Conservation (phyloP, 345 rosid genomes). For the Xanthoceras sorbifolium region DNA sequence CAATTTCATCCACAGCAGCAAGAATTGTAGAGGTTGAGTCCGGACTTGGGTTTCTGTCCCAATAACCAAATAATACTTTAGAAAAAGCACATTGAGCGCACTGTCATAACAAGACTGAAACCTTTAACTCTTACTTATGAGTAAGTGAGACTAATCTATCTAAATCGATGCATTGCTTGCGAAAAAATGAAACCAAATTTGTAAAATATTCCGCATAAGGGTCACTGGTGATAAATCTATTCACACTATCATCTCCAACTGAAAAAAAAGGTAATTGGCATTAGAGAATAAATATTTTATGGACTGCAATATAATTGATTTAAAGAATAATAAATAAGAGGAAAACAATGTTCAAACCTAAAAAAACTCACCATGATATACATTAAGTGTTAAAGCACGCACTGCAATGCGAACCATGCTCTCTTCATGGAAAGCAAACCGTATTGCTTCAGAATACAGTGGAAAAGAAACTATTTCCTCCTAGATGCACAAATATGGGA, state of each 20-base stretch:
- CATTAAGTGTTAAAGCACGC: constrained; percentile 87
- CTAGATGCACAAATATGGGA: constrained; percentile 44
- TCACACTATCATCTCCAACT: constrained; percentile 88
- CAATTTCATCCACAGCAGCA: constrained; percentile 87
- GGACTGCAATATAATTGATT: background rate
- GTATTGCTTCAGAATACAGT: constrained; percentile 86
- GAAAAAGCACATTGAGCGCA: constrained; percentile 11
- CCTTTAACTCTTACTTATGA: constrained; percentile 45
- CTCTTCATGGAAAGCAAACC: constrained; percentile 96
- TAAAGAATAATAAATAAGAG: constrained; percentile 2
- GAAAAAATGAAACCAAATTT: constrained; percentile 53
- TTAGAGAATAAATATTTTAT: constrained; percentile 25
- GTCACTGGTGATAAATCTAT: constrained; percentile 46
- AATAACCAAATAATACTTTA: constrained; percentile 39
- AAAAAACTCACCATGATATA: constrained; percentile 79
- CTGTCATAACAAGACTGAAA: constrained; percentile 1
- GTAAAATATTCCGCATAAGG: constrained; percentile 67
- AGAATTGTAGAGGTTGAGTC: constrained; percentile 52
- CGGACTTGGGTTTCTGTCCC: constrained; percentile 53
- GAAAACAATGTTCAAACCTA: background rate
- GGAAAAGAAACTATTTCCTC: constrained; percentile 95
- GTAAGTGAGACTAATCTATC: constrained; percentile 49
- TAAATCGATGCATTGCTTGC: constrained; percentile 60
- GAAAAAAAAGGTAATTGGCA: constrained; percentile 33
- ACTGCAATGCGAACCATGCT: constrained; percentile 96